Percentiles rank a stretch among this genome's conserved stretches.
Evolutionary conservation across 495 filamentous ascomycete genomes (phyloP).

Genomic region (Hypoxylon trugodes): DNA sequence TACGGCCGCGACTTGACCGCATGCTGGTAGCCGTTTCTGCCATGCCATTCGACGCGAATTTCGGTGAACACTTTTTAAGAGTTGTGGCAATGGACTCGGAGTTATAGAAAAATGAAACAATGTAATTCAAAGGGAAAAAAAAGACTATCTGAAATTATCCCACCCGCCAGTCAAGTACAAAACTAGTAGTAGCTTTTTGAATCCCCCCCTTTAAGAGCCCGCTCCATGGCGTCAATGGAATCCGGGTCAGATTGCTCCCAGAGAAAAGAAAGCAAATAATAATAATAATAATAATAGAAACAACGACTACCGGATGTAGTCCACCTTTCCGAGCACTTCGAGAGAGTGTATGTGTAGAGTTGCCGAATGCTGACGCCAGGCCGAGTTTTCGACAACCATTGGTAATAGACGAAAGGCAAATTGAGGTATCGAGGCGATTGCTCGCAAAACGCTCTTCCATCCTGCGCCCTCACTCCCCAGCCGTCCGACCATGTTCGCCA

Average conservation of each 20-base stretch:
- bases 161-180: too few species aligned
- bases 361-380: conserved; percentile 28
- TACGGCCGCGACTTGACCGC: conserved; percentile 33
- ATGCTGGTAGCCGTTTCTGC: conserved; percentile 34
- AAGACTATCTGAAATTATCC: conserved; percentile 32
- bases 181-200: conserved; percentile 11
- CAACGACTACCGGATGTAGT: not conserved
- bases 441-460: conserved; percentile 36
- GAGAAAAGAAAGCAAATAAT: conserved; percentile 7
- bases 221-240: conserved; percentile 2
- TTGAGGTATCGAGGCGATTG: conserved; percentile 39
- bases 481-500: conserved; percentile 9
- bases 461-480: conserved; percentile 2
- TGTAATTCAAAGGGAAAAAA: conserved; percentile 30
- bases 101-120: conserved; percentile 1
- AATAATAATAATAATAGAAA: not conserved
- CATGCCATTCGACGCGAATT: conserved; percentile 36
- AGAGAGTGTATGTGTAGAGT: conserved; percentile 9
- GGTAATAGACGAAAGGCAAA: conserved; percentile 21
- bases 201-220: conserved; percentile 4
- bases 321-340: conserved; percentile 5
- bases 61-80: conserved; percentile 25
- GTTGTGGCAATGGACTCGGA: not conserved
- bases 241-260: conserved; percentile 17
- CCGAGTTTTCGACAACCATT: conserved; percentile 15